Evolutionary conservation across 306 rosid species (phyloP).

Genomic region (Cicer pinnatifidum): DNA sequence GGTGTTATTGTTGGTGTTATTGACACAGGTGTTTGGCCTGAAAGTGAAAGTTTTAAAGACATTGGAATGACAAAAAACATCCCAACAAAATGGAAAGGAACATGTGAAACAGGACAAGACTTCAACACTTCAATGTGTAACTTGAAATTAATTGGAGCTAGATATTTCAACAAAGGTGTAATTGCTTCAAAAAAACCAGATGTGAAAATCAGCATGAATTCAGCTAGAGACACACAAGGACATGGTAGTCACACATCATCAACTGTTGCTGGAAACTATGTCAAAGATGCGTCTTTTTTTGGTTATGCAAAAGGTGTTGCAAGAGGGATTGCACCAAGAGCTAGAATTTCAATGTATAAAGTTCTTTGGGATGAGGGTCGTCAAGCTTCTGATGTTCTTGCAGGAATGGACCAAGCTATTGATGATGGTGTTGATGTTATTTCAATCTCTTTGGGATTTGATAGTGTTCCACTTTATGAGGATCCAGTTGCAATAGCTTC

Average conservation of each 20-base stretch:
- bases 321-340: slow-evolving; percentile 48
- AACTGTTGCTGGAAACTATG: slow-evolving; percentile 52
- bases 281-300: slow-evolving; percentile 41
- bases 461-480: slow-evolving; percentile 40
- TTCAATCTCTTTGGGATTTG: slow-evolving; percentile 46
- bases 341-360: slow-evolving; percentile 46
- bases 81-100: slow-evolving; percentile 53
- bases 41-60: slow-evolving; percentile 54
- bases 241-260: slow-evolving; percentile 54
- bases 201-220: slow-evolving; percentile 47
- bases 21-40: slow-evolving; percentile 51
- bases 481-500: slow-evolving; percentile 49
- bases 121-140: slow-evolving; percentile 51
- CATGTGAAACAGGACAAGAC: slow-evolving; percentile 52
- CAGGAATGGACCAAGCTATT: slow-evolving; percentile 50
- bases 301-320: slow-evolving; percentile 50
- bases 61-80: slow-evolving; percentile 40
- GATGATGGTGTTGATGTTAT: slow-evolving; percentile 53
- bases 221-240: slow-evolving; percentile 47
- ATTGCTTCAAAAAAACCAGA: slow-evolving; percentile 39
- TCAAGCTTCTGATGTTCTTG: slow-evolving; percentile 48
- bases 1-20: slow-evolving; percentile 47
- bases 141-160: slow-evolving; percentile 48
- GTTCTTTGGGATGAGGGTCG: slow-evolving; percentile 52
- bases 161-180: slow-evolving; percentile 51